Conservation (phyloP, 2,329 filamentous ascomycete genomes). For the Westerdykella aurantiaca region DNA sequence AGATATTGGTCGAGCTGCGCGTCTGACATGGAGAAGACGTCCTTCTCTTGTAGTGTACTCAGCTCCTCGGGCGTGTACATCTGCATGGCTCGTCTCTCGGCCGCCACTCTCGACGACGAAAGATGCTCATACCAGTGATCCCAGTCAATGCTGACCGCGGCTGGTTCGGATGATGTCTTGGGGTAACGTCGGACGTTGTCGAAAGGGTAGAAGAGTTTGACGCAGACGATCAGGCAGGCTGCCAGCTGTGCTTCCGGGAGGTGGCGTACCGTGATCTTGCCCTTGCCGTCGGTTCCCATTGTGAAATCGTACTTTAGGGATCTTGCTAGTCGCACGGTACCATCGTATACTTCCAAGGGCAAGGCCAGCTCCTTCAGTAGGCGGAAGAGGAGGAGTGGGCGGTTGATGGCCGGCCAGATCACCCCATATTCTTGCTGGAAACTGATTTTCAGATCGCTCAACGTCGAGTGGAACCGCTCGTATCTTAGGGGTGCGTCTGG, state of each 20-base stretch:
- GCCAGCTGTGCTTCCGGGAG: slow-evolving; percentile 67
- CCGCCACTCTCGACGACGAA: slow-evolving; percentile 1
- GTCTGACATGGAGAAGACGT: slow-evolving; percentile 57
- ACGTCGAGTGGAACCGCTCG: slow-evolving; percentile 58
- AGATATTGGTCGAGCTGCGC: slow-evolving; percentile 68
- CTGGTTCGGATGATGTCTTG: slow-evolving; percentile 49
- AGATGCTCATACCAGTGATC: slow-evolving; percentile 51
- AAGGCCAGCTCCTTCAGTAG: slow-evolving; percentile 67
- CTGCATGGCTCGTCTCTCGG: not conserved
- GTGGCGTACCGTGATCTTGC: slow-evolving; percentile 24
- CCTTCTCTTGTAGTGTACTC: slow-evolving; percentile 53
- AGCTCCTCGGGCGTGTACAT: slow-evolving; percentile 38
- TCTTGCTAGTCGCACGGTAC: slow-evolving; percentile 53
- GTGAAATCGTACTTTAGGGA: slow-evolving; percentile 51
- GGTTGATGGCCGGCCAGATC: slow-evolving; percentile 66
- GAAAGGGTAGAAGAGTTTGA: slow-evolving; percentile 76
- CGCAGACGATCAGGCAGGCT: slow-evolving; percentile 64
- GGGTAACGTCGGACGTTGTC: slow-evolving; percentile 48
- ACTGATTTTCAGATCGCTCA: slow-evolving; percentile 57
- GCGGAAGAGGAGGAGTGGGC: slow-evolving; percentile 60
- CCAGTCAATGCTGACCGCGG: slow-evolving; percentile 66
- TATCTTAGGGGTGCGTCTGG: slow-evolving; percentile 43
- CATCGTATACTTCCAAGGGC: slow-evolving; percentile 63
- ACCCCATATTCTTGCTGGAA: slow-evolving; percentile 66
- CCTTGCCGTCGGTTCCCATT: slow-evolving; percentile 44